A percentile compares a stretch with the other conserved stretches of the same genome.
Evolutionary conservation across 768 basidiomycete species (phyloP).

Genomic region (Phaeotremella skinneri): DNA sequence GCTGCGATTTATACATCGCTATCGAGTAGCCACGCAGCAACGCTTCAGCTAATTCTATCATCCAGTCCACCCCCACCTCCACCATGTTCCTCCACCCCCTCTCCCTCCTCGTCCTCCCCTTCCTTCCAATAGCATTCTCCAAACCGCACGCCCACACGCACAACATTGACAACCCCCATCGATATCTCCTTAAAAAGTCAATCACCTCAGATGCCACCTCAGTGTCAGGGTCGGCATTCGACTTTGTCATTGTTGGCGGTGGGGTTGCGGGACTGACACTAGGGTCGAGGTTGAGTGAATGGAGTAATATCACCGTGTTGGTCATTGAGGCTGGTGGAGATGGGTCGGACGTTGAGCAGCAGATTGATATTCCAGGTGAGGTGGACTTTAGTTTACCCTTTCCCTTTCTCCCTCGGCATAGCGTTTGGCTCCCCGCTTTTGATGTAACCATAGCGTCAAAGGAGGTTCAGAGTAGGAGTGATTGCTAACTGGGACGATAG

Average conservation of each 20-base stretch:
- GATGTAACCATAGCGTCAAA: too few relatives aligned
- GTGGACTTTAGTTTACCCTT: background rate
- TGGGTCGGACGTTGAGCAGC: constrained; percentile 43
- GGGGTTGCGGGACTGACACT: constrained; percentile 58
- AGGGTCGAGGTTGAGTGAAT: constrained; percentile 57
- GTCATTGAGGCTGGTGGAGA: constrained; percentile 52
- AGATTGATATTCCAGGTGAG: constrained; percentile 50
- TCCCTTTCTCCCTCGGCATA: background rate
- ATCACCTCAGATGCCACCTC: constrained; percentile 27
- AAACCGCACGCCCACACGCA: constrained; percentile 19
- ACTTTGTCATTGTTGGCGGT: constrained; percentile 60
- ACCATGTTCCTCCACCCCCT: background rate
- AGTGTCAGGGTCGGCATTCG: constrained; percentile 43
- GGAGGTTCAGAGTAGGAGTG: background rate
- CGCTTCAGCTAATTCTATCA: too few relatives aligned
- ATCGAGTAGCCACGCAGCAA: too few relatives aligned
- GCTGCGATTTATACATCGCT: too few relatives aligned
- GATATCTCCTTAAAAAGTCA: constrained; percentile 19
- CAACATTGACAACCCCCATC: constrained; percentile 36
- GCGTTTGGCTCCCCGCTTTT: background rate
- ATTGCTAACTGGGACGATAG: constrained; percentile 9
- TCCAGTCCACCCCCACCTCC: background rate
- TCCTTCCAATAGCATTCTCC: background rate
- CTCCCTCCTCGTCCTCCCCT: background rate
- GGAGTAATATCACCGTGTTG: constrained; percentile 56